Conservation (phyloP, 179 eudicot genomes). For the Actinidia polygama region DNA sequence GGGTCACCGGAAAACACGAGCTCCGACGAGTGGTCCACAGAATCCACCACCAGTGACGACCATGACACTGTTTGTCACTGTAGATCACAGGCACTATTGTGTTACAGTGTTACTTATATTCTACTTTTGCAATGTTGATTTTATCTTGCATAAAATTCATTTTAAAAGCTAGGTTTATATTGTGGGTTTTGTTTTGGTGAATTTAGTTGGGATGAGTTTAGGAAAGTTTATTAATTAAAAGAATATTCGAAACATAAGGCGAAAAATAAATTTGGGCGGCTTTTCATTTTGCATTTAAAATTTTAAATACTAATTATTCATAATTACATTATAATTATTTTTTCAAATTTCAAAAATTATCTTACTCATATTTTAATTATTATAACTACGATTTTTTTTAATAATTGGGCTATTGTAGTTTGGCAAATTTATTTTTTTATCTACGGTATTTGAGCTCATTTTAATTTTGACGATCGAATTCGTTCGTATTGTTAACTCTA, state of each 20-base stretch:
- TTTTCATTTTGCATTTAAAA: too few relatives aligned
- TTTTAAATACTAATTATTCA: too few relatives aligned
- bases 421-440: too few relatives aligned
- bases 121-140: neutral
- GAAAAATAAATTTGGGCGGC: too few relatives aligned
- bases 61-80: conserved; percentile 66
- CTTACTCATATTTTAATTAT: too few relatives aligned
- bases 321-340: too few relatives aligned
- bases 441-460: too few relatives aligned
- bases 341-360: too few relatives aligned
- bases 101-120: neutral
- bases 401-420: too few relatives aligned
- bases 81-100: conserved; percentile 42
- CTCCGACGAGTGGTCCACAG: conserved; percentile 44
- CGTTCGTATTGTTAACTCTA: too few relatives aligned
- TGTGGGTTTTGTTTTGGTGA: neutral
- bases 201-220: neutral
- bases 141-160: neutral
- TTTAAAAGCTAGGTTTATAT: neutral
- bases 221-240: neutral
- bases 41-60: conserved; percentile 49
- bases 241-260: neutral
- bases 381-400: too few relatives aligned
- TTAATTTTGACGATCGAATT: too few relatives aligned
- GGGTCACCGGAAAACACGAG: conserved; percentile 62